Percentiles rank a stretch among this genome's conserved stretches.
Conservation (phyloP, 306 rosid genomes). For the Notholithocarpus densiflorus region DNA sequence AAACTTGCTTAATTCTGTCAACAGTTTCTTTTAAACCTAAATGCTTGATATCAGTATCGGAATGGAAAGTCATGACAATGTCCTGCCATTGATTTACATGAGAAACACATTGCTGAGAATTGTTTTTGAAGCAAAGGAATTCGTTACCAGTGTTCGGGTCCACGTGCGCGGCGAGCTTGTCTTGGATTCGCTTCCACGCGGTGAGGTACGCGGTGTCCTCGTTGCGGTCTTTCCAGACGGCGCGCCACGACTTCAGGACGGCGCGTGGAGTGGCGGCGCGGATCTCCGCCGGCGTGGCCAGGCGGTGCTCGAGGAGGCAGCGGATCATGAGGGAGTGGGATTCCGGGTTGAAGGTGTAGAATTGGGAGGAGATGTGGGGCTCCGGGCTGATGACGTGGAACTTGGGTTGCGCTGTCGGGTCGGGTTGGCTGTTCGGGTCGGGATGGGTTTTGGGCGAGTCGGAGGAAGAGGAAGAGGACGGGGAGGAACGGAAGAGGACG, state of each 20-base stretch:
- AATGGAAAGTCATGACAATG: conserved; percentile 74
- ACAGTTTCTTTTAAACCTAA: conserved; percentile 79
- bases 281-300: conserved; percentile 80
- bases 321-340: conserved; percentile 90
- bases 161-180: conserved; percentile 66
- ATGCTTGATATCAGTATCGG: conserved; percentile 77
- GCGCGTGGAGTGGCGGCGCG: conserved; percentile 72
- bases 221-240: conserved; percentile 98
- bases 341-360: conserved; percentile 88
- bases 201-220: conserved; percentile 95
- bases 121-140: conserved; percentile 91
- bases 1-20: conserved; percentile 81
- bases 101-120: conserved; percentile 82
- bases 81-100: conserved; percentile 91
- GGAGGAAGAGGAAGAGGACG: conserved; percentile 34
- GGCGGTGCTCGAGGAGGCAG: conserved; percentile 73
- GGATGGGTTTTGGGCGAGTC: conserved; percentile 32
- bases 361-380: conserved; percentile 87
- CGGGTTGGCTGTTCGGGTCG: not conserved
- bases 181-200: conserved; percentile 98
- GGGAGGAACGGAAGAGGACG: conserved; percentile 63
- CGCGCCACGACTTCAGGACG: conserved; percentile 92
- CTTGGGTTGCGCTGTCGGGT: conserved; percentile 9
- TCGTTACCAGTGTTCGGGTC: conserved; percentile 55
- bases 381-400: conserved; percentile 68